phyloP scores from a whole-genome alignment of 208 protist genomes.

The Acanthamoeba lenticulata region DNA sequence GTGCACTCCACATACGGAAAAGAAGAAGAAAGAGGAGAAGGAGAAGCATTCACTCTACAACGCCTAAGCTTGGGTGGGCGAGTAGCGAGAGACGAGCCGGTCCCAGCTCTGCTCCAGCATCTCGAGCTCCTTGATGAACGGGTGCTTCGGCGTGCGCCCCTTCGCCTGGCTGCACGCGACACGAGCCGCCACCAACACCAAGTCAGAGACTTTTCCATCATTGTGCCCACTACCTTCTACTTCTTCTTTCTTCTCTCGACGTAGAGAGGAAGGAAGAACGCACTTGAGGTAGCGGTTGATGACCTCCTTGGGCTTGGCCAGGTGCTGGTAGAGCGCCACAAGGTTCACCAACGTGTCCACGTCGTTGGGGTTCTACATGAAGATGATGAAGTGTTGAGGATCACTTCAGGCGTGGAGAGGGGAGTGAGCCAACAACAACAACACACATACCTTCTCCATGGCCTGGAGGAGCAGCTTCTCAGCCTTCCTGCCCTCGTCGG shows the following conservation, averaged over 20 bases:
- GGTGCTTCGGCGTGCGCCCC: conserved; percentile 59
- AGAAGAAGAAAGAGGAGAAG: neutral
- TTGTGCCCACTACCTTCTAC: neutral
- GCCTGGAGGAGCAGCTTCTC: conserved; percentile 77
- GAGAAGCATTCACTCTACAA: neutral
- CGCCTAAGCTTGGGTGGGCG: conserved; percentile 20
- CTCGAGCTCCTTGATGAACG: conserved; percentile 64
- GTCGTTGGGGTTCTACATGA: conserved; percentile 62
- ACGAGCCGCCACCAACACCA: neutral
- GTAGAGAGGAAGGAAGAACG: neutral
- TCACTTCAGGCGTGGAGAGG: neutral
- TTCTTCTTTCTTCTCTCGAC: neutral
- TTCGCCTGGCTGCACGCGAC: conserved; percentile 37
- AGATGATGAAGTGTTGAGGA: neutral
- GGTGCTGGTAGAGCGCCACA: conserved; percentile 62
- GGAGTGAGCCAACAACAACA: neutral
- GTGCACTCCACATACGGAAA: neutral
- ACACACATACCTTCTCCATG: conserved; percentile 56
- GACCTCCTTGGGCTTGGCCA: conserved; percentile 65
- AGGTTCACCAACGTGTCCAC: conserved; percentile 65
- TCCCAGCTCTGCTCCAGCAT: conserved; percentile 64
- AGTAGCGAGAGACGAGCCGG: conserved; percentile 42
- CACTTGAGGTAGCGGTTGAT: conserved; percentile 70
- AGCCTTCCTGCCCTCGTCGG: conserved; percentile 69
- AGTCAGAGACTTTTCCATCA: neutral